Base-by-base conservation (phyloP, 345 rosid genomes). In the Brassica carinata region DNA sequence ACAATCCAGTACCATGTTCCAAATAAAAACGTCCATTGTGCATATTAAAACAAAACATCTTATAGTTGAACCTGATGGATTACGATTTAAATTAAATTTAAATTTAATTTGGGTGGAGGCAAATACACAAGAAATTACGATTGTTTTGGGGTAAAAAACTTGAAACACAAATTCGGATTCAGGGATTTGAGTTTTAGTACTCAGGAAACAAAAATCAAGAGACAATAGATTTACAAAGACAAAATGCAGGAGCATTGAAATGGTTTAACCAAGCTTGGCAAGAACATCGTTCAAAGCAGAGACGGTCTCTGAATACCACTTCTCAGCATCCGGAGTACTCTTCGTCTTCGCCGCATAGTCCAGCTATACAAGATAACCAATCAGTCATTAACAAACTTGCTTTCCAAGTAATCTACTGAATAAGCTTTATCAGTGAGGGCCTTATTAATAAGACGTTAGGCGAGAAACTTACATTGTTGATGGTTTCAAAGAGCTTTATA, bases 321-420 rank as follows among this genome's bases (percentile, higher is more conserved):
- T 95, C 88, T 95, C 94, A 72, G 99, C 99, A 59, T 90, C 84
- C 2, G 93, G 75, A 64, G 83, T 64, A 92, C 90, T 93, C 91
- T 91, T 95, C 45, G 78, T 84, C 91, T 95, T 95, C 17, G 98
- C 98, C 45, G 99, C 99, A 74, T 93, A 80, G 79, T 95, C 99
- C 84, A 93, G 73, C 99, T 95, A 86, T 17, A 38, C 3, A n/a
- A 70, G 26, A 51, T n/a, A 53, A 53, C 5, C 58, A 53, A 72
- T 33, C 62, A 57, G 65, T 17, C 79, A 82, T 57, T 15, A 33
- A 9, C 59, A 75, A 48, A 19, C 34, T 53, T 7, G 6, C 14
- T 5, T 51, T n/a, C 58, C 58, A 51, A 51, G 58, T 51, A 51
- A 51, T 51, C 58, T 51, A 51, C 18, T n/a, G 18, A 14, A 51